Base-by-base conservation (phyloP, 371 early-diverging fungal species). In the Mortierella polycephala region DNA sequence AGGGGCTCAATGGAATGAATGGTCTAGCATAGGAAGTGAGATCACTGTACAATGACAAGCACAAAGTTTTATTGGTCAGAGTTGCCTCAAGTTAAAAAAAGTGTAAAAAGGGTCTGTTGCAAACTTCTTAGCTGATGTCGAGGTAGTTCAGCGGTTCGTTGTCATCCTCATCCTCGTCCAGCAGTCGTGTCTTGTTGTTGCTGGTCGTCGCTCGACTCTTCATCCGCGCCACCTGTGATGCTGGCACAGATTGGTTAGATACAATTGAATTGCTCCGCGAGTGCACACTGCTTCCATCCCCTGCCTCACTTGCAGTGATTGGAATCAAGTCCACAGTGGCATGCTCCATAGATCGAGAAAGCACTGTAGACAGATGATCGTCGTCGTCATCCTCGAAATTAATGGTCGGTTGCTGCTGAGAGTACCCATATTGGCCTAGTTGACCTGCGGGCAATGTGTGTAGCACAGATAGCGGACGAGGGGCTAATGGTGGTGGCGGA, bases 291-390 rank as follows among this genome's bases (percentile, higher is more conserved):
- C 30, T 30, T 16, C 62, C 58, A 14, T 62, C 69, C 2, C 62
- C 69, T 10, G 49, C 62, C 45, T 72, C 73, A 23, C 73, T 67
- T 8, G 56, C 62, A 18, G 45, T 60, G 51, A 66, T 53, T 8
- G 73, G 73, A 18, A 72, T 72, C 47, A 72, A 41, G 18, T 72
- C 73, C 23, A 72, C 51, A 9, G 62, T 52, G 1, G 55, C 58
- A 10, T 62, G 60, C 18, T 72, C 73, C 64, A 59, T 57, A 9
- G 51, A 46, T 13, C 46, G 21, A 18, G 58, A 58, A 9, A 63
- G 23, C 11, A 16, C 55, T 4, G 30, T 16, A 13, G n/a, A 7
- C 18, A 21, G 45, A 0, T 18, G 51, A 20, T 51, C 40, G 10
- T 53, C 51, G 5, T 51, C 42, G 13, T 52, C 13, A n/a, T 10